Evolutionary conservation across 257 asterid species (phyloP), one percentile per base, ranked within the genome.

Genomic region (Avicennia marina): DNA sequence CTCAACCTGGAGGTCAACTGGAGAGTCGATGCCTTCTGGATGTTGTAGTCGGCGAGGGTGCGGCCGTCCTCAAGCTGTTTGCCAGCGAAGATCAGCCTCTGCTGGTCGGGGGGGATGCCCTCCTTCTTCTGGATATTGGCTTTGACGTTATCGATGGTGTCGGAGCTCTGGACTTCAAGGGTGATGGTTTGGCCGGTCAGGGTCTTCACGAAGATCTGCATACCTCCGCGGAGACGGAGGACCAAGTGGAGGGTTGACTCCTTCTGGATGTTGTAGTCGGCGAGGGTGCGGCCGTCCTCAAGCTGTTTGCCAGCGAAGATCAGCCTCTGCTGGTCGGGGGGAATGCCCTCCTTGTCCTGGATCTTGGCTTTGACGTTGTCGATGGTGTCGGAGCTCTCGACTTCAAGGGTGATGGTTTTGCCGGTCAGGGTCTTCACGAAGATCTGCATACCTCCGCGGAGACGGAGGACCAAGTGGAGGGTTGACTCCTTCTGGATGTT

Each of bases 171-270:
- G 90, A 0, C 66, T 93, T 75, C 72, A 4, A 29, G 34, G 34
- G 34, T 86, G 95, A 79, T 86, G 95, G 67, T 86, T 8, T 29
- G 4, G 34, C 95, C 6, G 93, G 94, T 4, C 93, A 91, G 8
- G 34, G 34, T 29, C 34, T 29, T 29, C 4, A 29, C 34, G 34
- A 29, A 29, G 34, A 29, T 29, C 34, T 29, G 34, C 34, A 86
- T 86, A 0, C 95, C 95, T 31, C 87, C 87, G 4, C 87, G 58
- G 5, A 81, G 55, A 0, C 87, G 56, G 0, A 81, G 76, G 4
- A 81, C 87, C 66, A 81, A 42, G 33, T 81, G 87, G 0, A 81
- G 78, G 12, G 87, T 81, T 0, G 72, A 63, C 2, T 77, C 88
- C 58, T 81, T 81, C 64, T 81, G 88, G 16, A 81, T 81, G 63